A percentile compares a stretch with the other conserved stretches of the same genome.
Conservation (phyloP, 148 eudicot species). For the Rhododendron simsii region DNA sequence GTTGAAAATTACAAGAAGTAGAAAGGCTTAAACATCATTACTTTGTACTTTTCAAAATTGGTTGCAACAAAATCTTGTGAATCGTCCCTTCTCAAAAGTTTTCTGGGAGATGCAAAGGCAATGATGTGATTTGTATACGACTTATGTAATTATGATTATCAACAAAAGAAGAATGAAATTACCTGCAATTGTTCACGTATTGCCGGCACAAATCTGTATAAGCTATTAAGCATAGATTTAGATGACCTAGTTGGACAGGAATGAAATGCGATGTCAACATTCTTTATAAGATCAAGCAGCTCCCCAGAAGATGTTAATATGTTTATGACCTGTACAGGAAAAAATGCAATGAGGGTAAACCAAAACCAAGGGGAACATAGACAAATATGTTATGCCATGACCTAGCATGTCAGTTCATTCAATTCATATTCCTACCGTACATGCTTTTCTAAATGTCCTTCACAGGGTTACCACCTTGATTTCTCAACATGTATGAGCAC, state of each 20-base stretch:
- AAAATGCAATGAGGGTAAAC: background rate
- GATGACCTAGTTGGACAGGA: conserved; percentile 46
- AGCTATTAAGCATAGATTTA: conserved; percentile 40
- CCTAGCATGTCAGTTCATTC: background rate
- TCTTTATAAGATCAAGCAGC: conserved; percentile 63
- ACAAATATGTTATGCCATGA: background rate
- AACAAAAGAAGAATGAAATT: conserved; percentile 3
- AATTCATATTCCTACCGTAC: background rate
- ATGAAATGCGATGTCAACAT: conserved; percentile 65
- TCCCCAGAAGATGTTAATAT: conserved; percentile 66
- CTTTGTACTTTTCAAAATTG: background rate
- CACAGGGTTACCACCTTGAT: background rate
- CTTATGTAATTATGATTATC: background rate
- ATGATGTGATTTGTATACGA: background rate
- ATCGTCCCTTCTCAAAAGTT: background rate
- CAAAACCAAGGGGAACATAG: background rate
- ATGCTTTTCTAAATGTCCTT: background rate
- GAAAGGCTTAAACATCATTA: conserved; percentile 1
- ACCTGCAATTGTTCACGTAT: conserved; percentile 86
- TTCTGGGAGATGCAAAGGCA: background rate
- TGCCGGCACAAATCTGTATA: conserved; percentile 61
- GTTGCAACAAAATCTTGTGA: background rate
- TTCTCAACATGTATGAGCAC: background rate
- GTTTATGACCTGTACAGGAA: conserved; percentile 52
- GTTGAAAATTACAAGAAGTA: background rate